phyloP scores from a whole-genome alignment of 805 yeast species.

The Metschnikowia shivogae region DNA sequence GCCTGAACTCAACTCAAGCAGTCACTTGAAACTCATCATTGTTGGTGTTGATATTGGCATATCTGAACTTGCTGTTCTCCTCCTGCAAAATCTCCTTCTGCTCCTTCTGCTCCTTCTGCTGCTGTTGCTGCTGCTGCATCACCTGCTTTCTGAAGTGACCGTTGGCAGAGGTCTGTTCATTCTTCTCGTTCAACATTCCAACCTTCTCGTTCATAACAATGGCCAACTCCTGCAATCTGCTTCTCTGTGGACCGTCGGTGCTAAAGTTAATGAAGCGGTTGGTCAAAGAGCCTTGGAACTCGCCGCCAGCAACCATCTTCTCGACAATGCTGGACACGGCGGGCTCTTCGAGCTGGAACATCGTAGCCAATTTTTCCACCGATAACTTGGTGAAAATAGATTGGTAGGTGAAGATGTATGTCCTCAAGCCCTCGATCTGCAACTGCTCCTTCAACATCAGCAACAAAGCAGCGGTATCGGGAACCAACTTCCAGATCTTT shows the following conservation, averaged over 20 bases:
- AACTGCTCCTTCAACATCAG: slow-evolving; percentile 71
- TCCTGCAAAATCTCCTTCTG: slow-evolving; percentile 32
- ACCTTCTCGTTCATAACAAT: slow-evolving; percentile 79
- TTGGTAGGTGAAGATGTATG: slow-evolving; percentile 86
- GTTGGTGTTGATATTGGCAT: slow-evolving; percentile 41
- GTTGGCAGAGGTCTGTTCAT: slow-evolving; percentile 77
- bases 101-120: slow-evolving; percentile 29
- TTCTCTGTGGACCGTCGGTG: slow-evolving; percentile 70
- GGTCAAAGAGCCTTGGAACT: slow-evolving; percentile 70
- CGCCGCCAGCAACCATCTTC: slow-evolving; percentile 74
- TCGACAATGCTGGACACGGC: slow-evolving; percentile 61
- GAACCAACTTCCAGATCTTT: slow-evolving; percentile 81
- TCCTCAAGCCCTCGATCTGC: slow-evolving; percentile 86
- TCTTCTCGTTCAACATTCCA: slow-evolving; percentile 72
- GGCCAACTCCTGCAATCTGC: slow-evolving; percentile 85
- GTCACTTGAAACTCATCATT: slow-evolving; percentile 40
- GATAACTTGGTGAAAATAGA: slow-evolving; percentile 72
- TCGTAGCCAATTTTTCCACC: slow-evolving; percentile 54
- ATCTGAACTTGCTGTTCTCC: slow-evolving; percentile 39
- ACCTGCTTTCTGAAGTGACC: slow-evolving; percentile 51
- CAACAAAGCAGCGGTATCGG: slow-evolving; percentile 63
- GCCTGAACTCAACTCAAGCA: slow-evolving; percentile 5
- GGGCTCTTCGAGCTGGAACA: slow-evolving; percentile 59
- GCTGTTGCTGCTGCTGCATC: slow-evolving; percentile 35
- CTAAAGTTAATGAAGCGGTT: slow-evolving; percentile 61